Evolutionary conservation across 228 moss, liverwort and hornwort species (phyloP), one percentile per base, ranked within the genome.

Genomic region (Sphagnum fallax): DNA sequence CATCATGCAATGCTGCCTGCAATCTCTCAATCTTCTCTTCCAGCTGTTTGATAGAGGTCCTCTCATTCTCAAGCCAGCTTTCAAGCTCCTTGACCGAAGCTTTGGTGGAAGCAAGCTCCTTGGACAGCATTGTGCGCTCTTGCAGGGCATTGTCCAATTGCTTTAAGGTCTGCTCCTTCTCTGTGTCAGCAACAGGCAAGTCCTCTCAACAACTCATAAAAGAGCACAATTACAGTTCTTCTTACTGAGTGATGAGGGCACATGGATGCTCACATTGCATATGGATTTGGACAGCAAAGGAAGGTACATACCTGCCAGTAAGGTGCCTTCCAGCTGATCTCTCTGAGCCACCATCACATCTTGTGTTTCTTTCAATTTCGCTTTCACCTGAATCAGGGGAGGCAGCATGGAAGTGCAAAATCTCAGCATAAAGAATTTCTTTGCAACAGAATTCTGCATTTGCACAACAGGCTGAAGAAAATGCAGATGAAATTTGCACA

Each of bases 141-240:
- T 86, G 82, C 70, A 82, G 80, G 48, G 80, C 82, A 62, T 80
- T 48, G 18, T 0, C 72, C 65, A 80, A 77, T 67, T 77, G 73
- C 68, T 86, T 83, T 55, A 73, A 67, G 0, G 86, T 80, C 66
- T 80, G 74, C 74, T 80, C 82, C 86, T 78, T 86, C 63, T 83
- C 86, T 86, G 70, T 16, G 72, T 68, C 15, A 74, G 6, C 62
- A 59, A 64, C 69, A 64, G 53, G 48, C 65, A 47, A 65, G 13
- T 10, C 47, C 47, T 65, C 14, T 65, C 49, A 48, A 65, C 12
- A 9, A 13, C 65, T 14, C 57, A 2, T 4, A 58, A 10, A 10
- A 58, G 57, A 58, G 14, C 57, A 58, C 62, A 62, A 16, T 62
- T 62, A 62, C 62, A 62, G 13, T 47, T 8, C 32, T 62, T 47